Evolutionary conservation across 805 yeast species (phyloP), one percentile per base, ranked within the genome.

Genomic region (Hanseniaspora lindneri): DNA sequence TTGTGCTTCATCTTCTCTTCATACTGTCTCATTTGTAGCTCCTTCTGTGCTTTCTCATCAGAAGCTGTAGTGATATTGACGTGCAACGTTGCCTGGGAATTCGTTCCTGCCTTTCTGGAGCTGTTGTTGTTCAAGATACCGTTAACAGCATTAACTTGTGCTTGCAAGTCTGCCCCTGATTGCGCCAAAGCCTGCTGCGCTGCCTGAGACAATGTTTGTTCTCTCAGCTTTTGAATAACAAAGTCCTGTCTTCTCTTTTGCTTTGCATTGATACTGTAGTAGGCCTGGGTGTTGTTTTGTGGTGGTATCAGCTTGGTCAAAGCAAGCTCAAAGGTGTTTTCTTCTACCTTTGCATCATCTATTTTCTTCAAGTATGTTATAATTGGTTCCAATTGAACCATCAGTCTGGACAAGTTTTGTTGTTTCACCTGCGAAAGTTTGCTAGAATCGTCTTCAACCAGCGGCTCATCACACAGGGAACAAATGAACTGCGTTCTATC

Each of bases 321-420:
- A 11, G 95, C 81, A 41, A 82, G 70, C 64, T 92, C 96, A 56
- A 89, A 87, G 43, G 89, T 80, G 61, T 89, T 89, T 55, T 88
- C 95, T 50, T 87, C 94, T 39, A 84, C 74, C 54, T 74, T 74
- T 44, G 79, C 71, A 54, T 85, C 88, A 63, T 85, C 89, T 53
- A 88, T 81, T 59, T 83, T 77, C 63, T 85, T 84, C 61, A 92
- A 68, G 55, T 80, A 80, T 48, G 79, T 79, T 55, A 92, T 85
- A 40, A 92, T 75, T 7, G 96, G 95, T 59, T 86, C 88, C 44
- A 92, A 72, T 64, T 88, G 95, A 36, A 76, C 73, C 96, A 89
- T 92, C 54, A 92, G 71, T 54, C 74, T 74, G 53, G 88, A 89
- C 54, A 89, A 72, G 57, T 78, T 79, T 54, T 78, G 85, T 64